A percentile compares a stretch with the other conserved stretches of the same genome.
phyloP scores from a whole-genome alignment of 805 yeast species.

The Lipomyces lipofer region DNA sequence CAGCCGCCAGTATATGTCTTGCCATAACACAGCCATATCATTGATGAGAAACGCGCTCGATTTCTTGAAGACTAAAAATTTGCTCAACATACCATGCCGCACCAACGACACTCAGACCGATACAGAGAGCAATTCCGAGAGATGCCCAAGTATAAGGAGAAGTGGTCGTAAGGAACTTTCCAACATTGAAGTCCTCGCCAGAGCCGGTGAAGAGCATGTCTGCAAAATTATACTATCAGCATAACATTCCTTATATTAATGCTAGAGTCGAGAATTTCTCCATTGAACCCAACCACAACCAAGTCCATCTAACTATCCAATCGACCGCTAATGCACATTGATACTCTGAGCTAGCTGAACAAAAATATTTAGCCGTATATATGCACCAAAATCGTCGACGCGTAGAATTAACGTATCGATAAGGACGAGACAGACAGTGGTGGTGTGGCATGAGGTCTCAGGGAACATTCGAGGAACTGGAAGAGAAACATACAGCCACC shows the following conservation, averaged over 20 bases:
- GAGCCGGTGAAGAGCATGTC: conserved; percentile 83
- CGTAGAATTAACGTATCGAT: no score
- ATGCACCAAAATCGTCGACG: no score
- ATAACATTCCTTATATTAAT: no score
- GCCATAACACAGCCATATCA: not conserved
- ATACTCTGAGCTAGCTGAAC: no score
- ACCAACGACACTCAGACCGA: conserved; percentile 92
- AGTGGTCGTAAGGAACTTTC: conserved; percentile 76
- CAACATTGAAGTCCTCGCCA: conserved; percentile 90
- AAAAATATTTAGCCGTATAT: no score
- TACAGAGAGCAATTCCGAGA: conserved; percentile 84
- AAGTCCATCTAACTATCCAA: no score
- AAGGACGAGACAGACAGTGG: no score
- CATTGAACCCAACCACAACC: no score
- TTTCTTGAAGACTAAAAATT: not conserved
- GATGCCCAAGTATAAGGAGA: conserved; percentile 98
- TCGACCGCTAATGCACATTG: no score
- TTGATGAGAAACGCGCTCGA: not conserved
- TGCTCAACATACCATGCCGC: conserved; percentile 75
- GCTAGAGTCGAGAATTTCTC: no score
- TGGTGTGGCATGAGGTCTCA: no score
- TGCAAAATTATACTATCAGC: conserved; percentile 15
- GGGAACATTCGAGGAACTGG: not conserved
- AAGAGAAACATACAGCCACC: conserved; percentile 42
- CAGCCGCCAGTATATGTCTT: not conserved